phyloP scores from a whole-genome alignment of 2,329 filamentous ascomycete genomes.

The Stromatinia cepivora region DNA sequence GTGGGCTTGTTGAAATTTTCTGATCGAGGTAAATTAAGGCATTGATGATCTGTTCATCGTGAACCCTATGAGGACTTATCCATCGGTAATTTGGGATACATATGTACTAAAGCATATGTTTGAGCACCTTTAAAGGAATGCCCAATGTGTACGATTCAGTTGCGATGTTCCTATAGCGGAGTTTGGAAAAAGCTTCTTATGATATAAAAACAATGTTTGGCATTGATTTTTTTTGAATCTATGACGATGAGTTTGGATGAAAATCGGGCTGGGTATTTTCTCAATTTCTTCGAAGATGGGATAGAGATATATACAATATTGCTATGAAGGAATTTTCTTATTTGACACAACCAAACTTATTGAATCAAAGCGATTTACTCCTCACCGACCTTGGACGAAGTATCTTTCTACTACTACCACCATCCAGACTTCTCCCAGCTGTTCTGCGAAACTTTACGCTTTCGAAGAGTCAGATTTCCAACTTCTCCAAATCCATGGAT shows the following conservation, averaged over 20 bases:
- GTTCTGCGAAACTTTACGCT: background rate
- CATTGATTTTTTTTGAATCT: no score
- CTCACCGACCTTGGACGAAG: no score
- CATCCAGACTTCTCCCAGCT: background rate
- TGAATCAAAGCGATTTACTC: background rate
- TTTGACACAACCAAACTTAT: no score
- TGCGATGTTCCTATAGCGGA: background rate
- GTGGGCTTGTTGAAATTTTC: constrained; percentile 6
- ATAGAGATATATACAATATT: no score
- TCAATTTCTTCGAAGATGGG: no score
- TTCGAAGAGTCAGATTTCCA: constrained; percentile 37
- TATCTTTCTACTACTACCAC: background rate
- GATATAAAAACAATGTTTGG: no score
- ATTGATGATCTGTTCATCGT: background rate
- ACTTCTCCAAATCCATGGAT: constrained; percentile 36
- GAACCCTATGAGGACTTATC: background rate
- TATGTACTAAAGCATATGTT: background rate
- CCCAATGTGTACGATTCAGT: background rate
- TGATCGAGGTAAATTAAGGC: background rate
- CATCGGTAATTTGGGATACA: constrained; percentile 7
- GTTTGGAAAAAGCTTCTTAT: background rate
- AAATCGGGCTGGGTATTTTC: no score
- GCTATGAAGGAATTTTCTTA: background rate
- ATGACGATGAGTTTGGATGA: no score
- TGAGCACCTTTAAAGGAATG: background rate